These are phyloP conservation scores for Aegilops umbellulata DNA, from an alignment of 176 grass and related monocot species.

Conservation along the genomic window DNA sequence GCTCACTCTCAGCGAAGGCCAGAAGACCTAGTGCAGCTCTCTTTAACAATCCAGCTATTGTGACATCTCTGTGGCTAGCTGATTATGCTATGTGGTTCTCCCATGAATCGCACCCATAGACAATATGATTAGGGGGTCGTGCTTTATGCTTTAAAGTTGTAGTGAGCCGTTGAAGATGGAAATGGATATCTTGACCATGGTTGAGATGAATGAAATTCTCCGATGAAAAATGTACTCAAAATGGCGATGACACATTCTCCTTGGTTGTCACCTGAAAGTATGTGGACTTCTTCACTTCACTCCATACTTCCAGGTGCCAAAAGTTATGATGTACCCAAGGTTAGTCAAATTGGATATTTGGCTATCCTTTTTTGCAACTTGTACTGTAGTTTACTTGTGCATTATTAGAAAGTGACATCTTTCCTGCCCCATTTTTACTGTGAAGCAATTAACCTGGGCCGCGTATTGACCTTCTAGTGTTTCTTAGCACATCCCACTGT, in stretches of 20 bases:
- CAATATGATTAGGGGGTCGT: background rate
- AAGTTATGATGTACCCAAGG: background rate
- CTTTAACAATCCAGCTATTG: background rate
- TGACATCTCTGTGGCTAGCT: background rate
- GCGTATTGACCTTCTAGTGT: background rate
- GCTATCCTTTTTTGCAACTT: background rate
- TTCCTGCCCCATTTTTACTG: background rate
- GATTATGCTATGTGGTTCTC: conserved; percentile 3
- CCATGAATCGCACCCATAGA: background rate
- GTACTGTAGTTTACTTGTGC: background rate
- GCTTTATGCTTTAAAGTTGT: background rate
- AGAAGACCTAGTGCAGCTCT: conserved; percentile 4
- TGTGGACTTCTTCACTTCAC: too few species aligned
- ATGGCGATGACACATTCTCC: conserved; percentile 5
- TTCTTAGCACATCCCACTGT: background rate
- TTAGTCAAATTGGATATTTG: background rate
- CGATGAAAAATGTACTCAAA: background rate
- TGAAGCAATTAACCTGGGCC: background rate
- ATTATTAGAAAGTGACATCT: background rate
- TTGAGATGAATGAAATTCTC: background rate
- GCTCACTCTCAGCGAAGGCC: background rate
- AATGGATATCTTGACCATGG: background rate
- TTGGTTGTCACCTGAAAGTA: background rate
- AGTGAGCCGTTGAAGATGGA: background rate
- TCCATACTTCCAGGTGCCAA: background rate